phyloP scores from a whole-genome alignment of 129 eudicot genomes.

The Artemisia annua region DNA sequence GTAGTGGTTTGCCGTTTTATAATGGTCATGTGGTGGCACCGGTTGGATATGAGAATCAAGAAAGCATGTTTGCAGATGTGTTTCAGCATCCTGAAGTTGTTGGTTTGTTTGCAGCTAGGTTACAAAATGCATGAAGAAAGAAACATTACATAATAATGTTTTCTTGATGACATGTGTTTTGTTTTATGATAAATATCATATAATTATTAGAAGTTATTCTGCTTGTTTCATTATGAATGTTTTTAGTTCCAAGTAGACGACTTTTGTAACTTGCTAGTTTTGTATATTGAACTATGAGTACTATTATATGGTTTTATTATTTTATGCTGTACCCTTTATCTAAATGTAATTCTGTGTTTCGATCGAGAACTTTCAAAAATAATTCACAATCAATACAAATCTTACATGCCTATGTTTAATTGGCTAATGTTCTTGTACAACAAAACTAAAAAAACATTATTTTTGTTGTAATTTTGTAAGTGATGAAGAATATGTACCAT shows the following conservation, averaged over 20 bases:
- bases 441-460: too few relatives aligned
- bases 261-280: background rate
- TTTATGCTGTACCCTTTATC: too few relatives aligned
- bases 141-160: background rate
- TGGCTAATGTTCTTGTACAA: too few relatives aligned
- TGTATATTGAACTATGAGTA: too few relatives aligned
- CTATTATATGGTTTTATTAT: too few relatives aligned
- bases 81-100: slow-evolving; percentile 53
- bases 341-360: too few relatives aligned
- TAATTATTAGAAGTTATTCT: background rate
- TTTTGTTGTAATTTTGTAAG: too few relatives aligned
- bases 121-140: slow-evolving; percentile 46
- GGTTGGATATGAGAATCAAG: slow-evolving; percentile 28
- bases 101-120: slow-evolving; percentile 40
- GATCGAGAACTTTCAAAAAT: too few relatives aligned
- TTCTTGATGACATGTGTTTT: background rate
- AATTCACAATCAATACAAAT: too few relatives aligned
- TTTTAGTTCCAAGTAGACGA: background rate
- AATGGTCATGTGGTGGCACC: slow-evolving; percentile 1
- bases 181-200: too few relatives aligned
- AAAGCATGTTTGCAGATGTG: slow-evolving; percentile 39
- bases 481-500: too few relatives aligned
- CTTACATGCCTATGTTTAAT: too few relatives aligned
- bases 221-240: background rate
- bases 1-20: slow-evolving; percentile 23